These are phyloP conservation scores for Moringa oleifera DNA, from an alignment of 345 rosid species.

Conservation along the genomic window DNA sequence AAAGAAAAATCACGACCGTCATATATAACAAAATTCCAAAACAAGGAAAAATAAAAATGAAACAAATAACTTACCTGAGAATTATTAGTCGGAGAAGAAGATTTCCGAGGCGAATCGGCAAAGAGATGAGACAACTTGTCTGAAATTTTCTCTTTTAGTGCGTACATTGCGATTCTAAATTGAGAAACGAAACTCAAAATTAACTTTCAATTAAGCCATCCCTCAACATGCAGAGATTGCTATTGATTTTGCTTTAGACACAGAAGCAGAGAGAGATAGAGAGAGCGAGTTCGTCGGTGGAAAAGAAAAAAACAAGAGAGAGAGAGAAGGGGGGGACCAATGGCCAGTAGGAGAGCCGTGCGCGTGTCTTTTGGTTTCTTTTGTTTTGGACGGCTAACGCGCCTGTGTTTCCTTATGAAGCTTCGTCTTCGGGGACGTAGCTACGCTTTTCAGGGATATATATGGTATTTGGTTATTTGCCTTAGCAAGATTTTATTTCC, in stretches of 20 bases:
- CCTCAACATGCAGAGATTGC: background rate
- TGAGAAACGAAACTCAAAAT: background rate
- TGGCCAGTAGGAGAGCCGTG: too few species aligned
- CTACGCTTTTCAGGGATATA: too few species aligned
- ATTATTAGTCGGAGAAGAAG: conserved; percentile 31
- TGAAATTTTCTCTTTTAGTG: conserved; percentile 66
- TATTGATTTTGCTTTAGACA: background rate
- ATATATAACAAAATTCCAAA: too few species aligned
- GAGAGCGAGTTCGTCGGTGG: conserved; percentile 7
- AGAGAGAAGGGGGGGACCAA: too few species aligned
- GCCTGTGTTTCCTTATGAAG: too few species aligned
- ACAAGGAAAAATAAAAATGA: too few species aligned
- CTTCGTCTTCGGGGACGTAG: too few species aligned
- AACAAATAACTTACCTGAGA: conserved; percentile 35
- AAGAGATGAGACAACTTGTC: conserved; percentile 69
- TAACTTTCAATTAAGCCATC: background rate
- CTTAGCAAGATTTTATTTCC: too few species aligned
- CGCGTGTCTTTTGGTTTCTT: too few species aligned
- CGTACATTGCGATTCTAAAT: conserved; percentile 34
- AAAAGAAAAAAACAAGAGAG: background rate
- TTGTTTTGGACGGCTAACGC: too few species aligned
- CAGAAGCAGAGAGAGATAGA: too few species aligned
- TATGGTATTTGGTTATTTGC: too few species aligned
- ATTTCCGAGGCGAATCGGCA: conserved; percentile 40
- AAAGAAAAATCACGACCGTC: background rate